Evolutionary conservation across 164 flowering plant species (phyloP), one percentile per base, ranked within the genome.

Genomic region (Santalum album): DNA sequence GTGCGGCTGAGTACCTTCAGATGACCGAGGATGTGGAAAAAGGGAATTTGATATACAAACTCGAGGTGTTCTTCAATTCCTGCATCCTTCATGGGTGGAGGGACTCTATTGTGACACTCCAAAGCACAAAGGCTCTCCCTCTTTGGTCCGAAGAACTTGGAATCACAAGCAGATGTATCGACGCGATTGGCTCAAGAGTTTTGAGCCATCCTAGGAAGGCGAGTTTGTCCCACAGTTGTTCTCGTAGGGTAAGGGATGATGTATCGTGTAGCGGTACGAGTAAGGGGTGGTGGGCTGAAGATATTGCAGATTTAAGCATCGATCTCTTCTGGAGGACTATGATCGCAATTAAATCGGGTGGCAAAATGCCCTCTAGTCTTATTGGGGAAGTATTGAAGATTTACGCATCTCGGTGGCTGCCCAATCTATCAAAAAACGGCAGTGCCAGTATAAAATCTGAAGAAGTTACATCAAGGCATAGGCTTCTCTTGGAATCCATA

Each of bases 21-120:
- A 94, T 94, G 99, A 81, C 92, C 1, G 99, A 94, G 68, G 90
- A 84, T 24, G 86, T 76, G 4, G 97, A 94, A 75, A 85, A 82
- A 61, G 99, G 97, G 19, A 94, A 94, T 63, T 67, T 94, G 23
- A 71, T 84, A 0, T 73, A 70, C 69, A 94, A 94, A 68, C 69
- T 94, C 25, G 97, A 94, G 26, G 82, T 78, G 12, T 94, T 94
- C 79, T 72, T 87, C 58, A 79, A 58, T 60, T 90, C 96, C 4
- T 90, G 96, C 73, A 62, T 94, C 24, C 84, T 94, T 35, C 76
- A 74, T n/a, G 95, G 99, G 1, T 94, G 97, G 99, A 85, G 70
- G 61, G 99, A 94, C 59, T 69, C 92, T 12, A 70, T 90, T 46
- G 69, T 84, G 15, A 70, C 85, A 0, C 53, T 90, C 10, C 95